Percentiles rank a stretch among this genome's conserved stretches.
These are phyloP conservation scores for Physcomitrellopsis africana DNA, from an alignment of 225 moss, liverwort and hornwort species.

Conservation along the genomic window DNA sequence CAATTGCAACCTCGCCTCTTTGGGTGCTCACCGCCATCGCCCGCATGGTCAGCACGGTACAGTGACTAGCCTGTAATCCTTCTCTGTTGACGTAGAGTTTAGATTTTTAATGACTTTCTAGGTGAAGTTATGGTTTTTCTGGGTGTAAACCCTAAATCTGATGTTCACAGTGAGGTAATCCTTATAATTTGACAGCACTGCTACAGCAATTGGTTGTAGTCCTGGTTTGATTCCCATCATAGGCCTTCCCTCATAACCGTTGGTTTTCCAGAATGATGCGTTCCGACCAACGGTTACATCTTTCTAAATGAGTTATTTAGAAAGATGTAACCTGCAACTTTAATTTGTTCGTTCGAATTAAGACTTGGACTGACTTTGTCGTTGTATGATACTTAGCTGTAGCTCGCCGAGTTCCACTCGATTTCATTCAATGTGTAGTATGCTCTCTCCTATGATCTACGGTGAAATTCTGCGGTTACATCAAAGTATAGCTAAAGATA, in stretches of 20 bases:
- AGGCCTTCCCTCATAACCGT: too few relatives aligned
- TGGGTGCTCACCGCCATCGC: conserved; percentile 95
- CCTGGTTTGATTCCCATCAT: too few relatives aligned
- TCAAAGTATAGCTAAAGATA: conserved; percentile 31
- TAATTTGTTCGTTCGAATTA: neutral
- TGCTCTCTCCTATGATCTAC: neutral
- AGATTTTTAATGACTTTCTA: neutral
- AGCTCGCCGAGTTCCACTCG: neutral
- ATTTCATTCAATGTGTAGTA: neutral
- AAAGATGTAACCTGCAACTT: neutral
- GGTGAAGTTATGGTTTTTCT: neutral
- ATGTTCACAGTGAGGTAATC: too few relatives aligned
- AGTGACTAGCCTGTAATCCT: conserved; percentile 12
- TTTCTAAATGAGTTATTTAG: too few relatives aligned
- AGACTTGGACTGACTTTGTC: neutral
- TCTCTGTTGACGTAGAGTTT: neutral
- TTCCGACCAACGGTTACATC: too few relatives aligned
- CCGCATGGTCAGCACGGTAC: conserved; percentile 95
- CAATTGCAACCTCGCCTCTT: conserved; percentile 97
- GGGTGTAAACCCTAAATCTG: neutral
- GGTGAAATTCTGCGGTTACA: neutral
- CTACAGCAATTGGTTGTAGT: too few relatives aligned
- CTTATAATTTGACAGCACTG: too few relatives aligned
- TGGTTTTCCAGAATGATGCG: too few relatives aligned
- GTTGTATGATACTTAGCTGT: neutral